Conservation (phyloP, 805 yeast species). For the Suhomyces emberorum region DNA sequence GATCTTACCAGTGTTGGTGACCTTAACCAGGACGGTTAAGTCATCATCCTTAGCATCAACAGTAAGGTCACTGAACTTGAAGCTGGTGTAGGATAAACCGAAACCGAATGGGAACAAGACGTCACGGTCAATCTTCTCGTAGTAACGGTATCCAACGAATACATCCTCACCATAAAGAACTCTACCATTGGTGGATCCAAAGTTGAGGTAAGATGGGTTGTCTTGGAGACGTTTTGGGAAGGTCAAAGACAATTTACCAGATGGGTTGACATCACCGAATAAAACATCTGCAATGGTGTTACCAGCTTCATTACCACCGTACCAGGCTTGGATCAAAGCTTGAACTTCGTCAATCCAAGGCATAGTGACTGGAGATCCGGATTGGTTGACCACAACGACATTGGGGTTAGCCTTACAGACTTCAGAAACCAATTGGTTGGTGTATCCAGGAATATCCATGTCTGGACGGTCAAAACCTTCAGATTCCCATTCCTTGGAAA, state of each 20-base stretch:
- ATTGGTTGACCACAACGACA: constrained; percentile 52
- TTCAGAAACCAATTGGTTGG: constrained; percentile 43
- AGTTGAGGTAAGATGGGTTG: constrained; percentile 55
- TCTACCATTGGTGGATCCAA: constrained; percentile 48
- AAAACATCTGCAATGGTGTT: constrained; percentile 58
- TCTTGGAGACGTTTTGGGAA: constrained; percentile 52
- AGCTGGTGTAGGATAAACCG: constrained; percentile 60
- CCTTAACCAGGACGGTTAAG: constrained; percentile 33
- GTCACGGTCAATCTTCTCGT: constrained; percentile 47
- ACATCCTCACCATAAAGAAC: constrained; percentile 64
- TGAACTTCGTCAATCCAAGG: constrained; percentile 47
- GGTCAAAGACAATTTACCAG: constrained; percentile 55
- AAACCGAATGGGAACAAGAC: constrained; percentile 60
- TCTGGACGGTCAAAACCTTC: constrained; percentile 56
- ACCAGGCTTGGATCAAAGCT: constrained; percentile 52
- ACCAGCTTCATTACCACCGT: constrained; percentile 57
- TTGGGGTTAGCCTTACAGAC: constrained; percentile 48
- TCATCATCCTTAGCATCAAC: constrained; percentile 25
- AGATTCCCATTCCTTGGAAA: constrained; percentile 54
- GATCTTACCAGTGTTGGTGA: constrained; percentile 46
- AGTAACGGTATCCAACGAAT: constrained; percentile 60
- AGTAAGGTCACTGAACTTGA: constrained; percentile 37
- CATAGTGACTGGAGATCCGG: constrained; percentile 60
- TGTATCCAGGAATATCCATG: constrained; percentile 50
- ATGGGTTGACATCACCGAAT: constrained; percentile 59